A percentile compares a stretch with the other conserved stretches of the same genome.
These are phyloP conservation scores for Fistulifera solaris DNA, from an alignment of 108 stramenopile genomes.

Conservation along the genomic window DNA sequence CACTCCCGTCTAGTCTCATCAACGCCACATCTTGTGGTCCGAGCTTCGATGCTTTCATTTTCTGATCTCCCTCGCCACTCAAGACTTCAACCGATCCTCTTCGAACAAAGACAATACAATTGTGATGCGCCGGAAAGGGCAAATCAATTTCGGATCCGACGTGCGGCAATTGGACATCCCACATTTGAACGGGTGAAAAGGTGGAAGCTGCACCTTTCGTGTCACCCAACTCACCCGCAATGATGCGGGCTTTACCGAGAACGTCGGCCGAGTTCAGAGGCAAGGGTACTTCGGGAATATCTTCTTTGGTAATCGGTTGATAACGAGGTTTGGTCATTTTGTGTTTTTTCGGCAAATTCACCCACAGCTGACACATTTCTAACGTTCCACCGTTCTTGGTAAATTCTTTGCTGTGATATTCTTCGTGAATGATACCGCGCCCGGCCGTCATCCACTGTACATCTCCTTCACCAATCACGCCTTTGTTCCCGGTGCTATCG, in stretches of 20 bases:
- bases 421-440: conserved; percentile 84
- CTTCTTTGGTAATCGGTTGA: conserved; percentile 52
- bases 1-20: conserved; percentile 38
- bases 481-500: conserved; percentile 70
- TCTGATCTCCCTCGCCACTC: conserved; percentile 19
- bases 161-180: conserved; percentile 56
- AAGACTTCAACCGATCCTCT: conserved; percentile 43
- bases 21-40: conserved; percentile 78
- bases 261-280: conserved; percentile 12
- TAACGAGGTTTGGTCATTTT: conserved; percentile 86
- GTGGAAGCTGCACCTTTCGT: conserved; percentile 64
- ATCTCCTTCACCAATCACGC: conserved; percentile 66
- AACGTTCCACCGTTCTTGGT: conserved; percentile 49
- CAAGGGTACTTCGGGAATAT: conserved; percentile 55
- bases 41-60: conserved; percentile 17
- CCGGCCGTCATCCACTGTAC: conserved; percentile 97
- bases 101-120: conserved; percentile 72
- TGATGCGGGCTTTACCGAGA: conserved; percentile 45
- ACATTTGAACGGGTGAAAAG: conserved; percentile 72
- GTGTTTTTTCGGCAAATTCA: conserved; percentile 61
- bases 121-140: conserved; percentile 53
- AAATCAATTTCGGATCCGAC: conserved; percentile 42
- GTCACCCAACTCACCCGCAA: conserved; percentile 63
- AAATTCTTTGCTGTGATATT: conserved; percentile 67
- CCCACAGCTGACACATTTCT: conserved; percentile 88